A percentile compares a stretch with the other conserved stretches of the same genome.
phyloP scores from a whole-genome alignment of 2,329 filamentous ascomycete species.

The Ophiostoma perfectum region DNA sequence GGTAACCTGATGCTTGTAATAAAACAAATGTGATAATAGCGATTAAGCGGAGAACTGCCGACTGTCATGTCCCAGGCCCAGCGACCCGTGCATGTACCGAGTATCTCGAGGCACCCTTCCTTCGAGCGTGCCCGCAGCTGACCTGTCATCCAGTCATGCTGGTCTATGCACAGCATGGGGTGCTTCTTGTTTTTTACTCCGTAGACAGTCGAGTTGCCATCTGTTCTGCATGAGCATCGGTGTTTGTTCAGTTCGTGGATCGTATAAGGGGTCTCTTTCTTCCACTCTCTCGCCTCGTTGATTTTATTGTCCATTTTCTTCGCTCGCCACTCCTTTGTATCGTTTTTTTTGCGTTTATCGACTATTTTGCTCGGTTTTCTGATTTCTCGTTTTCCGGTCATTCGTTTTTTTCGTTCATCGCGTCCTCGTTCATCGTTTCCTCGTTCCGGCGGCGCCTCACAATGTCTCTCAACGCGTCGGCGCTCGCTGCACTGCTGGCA shows the following conservation, averaged over 20 bases:
- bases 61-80: too few species aligned
- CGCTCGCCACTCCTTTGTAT: neutral
- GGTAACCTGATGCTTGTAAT: too few species aligned
- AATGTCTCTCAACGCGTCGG: neutral
- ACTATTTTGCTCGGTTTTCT: neutral
- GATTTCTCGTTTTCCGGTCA: neutral
- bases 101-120: too few species aligned
- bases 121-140: too few species aligned
- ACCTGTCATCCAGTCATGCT: neutral
- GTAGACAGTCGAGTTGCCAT: neutral
- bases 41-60: too few species aligned
- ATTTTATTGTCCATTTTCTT: neutral
- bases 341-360: neutral
- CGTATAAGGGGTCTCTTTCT: too few species aligned
- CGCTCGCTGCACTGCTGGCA: neutral
- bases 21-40: too few species aligned
- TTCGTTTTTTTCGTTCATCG: neutral
- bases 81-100: too few species aligned
- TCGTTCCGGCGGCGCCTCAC: neutral
- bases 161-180: neutral
- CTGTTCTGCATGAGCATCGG: neutral
- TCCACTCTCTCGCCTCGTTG: neutral
- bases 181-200: neutral
- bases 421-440: neutral
- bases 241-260: too few species aligned